phyloP scores from a whole-genome alignment of 2,329 filamentous ascomycete species.

The Cercospora sp. region DNA sequence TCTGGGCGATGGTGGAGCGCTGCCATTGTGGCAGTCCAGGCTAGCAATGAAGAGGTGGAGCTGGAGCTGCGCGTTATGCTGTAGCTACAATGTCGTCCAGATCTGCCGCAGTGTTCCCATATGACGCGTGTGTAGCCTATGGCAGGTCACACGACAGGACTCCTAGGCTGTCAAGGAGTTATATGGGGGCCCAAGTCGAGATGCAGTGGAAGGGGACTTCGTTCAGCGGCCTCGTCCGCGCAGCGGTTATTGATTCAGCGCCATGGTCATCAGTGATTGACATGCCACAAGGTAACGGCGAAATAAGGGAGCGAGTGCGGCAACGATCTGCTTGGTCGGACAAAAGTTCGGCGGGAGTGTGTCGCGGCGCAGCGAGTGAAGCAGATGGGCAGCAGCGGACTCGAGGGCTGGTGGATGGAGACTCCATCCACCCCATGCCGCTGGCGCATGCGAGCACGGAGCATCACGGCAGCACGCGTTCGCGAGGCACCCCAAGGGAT shows the following conservation, averaged over 20 bases:
- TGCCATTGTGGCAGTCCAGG: slow-evolving; percentile 20
- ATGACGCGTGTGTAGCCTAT: slow-evolving; percentile 18
- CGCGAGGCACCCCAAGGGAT: not conserved
- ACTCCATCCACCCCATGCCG: not conserved
- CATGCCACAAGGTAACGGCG: slow-evolving; percentile 10
- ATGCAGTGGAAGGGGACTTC: not conserved
- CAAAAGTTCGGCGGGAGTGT: not conserved
- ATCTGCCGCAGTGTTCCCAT: slow-evolving; percentile 6
- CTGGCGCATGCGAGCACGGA: not conserved
- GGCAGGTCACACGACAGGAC: slow-evolving; percentile 18
- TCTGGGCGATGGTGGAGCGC: slow-evolving; percentile 35
- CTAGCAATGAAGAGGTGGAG: slow-evolving; percentile 3
- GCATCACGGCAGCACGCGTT: slow-evolving; percentile 3
- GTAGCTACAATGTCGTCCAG: slow-evolving; percentile 16
- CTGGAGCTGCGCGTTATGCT: slow-evolving; percentile 15
- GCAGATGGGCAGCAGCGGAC: not conserved
- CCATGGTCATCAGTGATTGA: slow-evolving; percentile 11
- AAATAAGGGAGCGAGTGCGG: not conserved
- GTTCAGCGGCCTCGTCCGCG: slow-evolving; percentile 4
- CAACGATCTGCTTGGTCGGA: not conserved
- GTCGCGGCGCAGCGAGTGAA: not conserved
- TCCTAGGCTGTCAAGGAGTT: not conserved
- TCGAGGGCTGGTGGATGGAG: not conserved
- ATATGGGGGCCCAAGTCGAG: slow-evolving; percentile 7
- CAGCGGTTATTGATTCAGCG: slow-evolving; percentile 11